Evolutionary conservation across 768 basidiomycete genomes (phyloP), one percentile per base, ranked within the genome.

Genomic region (Thelephora aurantiotincta): DNA sequence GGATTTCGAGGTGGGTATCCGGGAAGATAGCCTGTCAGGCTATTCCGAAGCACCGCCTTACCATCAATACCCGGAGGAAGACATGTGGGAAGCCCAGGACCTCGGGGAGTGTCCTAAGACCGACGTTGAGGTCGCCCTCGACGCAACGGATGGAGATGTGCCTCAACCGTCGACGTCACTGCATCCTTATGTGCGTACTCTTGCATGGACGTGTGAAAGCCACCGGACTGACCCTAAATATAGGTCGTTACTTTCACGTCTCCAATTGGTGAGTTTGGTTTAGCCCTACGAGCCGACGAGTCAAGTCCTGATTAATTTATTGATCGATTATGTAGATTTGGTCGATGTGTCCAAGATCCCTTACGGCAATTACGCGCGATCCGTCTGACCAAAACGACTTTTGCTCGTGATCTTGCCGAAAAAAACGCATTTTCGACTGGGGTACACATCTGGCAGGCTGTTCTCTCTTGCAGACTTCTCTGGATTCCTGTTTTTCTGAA

Each of bases 211-310:
- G 33, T 14, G 38, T 33, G 12, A 11, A 13, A 26, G 1, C 13
- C 19, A 11, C 14, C 50, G 44, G 38, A 16, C 33, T 30, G 26
- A 42, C 35, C 6, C 36, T 43, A 14, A 19, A 34, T 45, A 22
- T 48, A 65, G 62, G 60, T 63, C n/a, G 61, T 57, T 49, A 64
- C 56, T 37, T 68, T 64, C 49, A 66, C 65, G 36, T 66, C 65
- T 11, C 67, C 67, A 9, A 68, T 68, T 43, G 64, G 63, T 65
- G 37, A 44, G 62, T 50, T 6, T 12, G n/a, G 35, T 38, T 11
- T 3, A 33, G 30, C 14, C 6, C 30, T 30, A 33, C 30, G 45
- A n/a, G n/a, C n/a, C n/a, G n/a, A 22, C 16, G 16, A 14, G 22
- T 18, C 22, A 16, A 14, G 16, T 14, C 38, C 22, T 41, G 14